phyloP scores from a whole-genome alignment of 257 asterid genomes.

The Lycium ferocissimum region DNA sequence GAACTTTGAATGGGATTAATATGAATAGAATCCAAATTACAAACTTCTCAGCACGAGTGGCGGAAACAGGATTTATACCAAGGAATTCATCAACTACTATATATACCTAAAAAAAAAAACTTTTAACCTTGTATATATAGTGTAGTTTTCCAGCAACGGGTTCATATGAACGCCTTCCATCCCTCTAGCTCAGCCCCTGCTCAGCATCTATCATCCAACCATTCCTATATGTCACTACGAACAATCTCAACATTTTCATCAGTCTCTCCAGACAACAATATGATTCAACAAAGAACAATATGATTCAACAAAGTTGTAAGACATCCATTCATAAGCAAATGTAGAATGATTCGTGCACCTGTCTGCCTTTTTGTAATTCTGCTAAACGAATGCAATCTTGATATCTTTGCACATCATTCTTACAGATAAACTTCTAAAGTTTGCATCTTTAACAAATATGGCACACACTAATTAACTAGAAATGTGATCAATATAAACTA shows the following conservation, averaged over 20 bases:
- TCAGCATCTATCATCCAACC: conserved; percentile 64
- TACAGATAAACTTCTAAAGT: not conserved
- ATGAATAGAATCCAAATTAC: not conserved
- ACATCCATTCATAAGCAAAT: not conserved
- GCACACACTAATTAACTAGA: not conserved
- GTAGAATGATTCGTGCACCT: not conserved
- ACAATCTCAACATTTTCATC: conserved; percentile 76
- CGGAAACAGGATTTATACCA: not conserved
- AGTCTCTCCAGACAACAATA: conserved; percentile 79
- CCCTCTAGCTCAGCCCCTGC: no score
- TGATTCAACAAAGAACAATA: no score
- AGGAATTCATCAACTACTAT: not conserved
- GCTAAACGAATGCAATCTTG: not conserved
- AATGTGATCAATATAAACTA: not conserved
- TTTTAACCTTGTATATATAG: not conserved
- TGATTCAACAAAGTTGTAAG: not conserved
- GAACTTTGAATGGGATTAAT: not conserved
- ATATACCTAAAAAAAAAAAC: not conserved
- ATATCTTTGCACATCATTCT: not conserved
- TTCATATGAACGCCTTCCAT: not conserved
- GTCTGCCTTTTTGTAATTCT: not conserved
- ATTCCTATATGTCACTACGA: conserved; percentile 53
- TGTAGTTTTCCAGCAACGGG: not conserved
- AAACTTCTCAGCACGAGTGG: not conserved
- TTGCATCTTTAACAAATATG: not conserved